These are phyloP conservation scores for Kwoniella bestiolae DNA, from an alignment of 768 basidiomycete genomes.

Conservation along the genomic window DNA sequence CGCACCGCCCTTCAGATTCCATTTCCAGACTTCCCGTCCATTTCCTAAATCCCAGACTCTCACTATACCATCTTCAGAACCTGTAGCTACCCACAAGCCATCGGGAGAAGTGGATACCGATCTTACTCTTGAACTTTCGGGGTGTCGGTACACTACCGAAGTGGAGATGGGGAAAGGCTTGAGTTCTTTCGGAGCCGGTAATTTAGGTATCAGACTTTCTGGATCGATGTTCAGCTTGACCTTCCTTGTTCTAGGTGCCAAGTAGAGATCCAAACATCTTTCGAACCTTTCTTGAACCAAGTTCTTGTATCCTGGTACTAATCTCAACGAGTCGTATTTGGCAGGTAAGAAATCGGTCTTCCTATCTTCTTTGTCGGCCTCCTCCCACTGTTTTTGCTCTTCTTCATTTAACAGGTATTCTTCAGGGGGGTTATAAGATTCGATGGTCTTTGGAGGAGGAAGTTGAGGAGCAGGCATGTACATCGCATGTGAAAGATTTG, in stretches of 20 bases:
- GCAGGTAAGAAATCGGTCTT: constrained; percentile 85
- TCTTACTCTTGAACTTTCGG: constrained; percentile 67
- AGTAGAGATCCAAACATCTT: constrained; percentile 92
- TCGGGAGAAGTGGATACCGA: constrained; percentile 81
- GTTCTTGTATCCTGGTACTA: constrained; percentile 86
- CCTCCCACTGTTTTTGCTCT: constrained; percentile 82
- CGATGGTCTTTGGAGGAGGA: constrained; percentile 84
- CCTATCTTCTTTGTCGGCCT: constrained; percentile 81
- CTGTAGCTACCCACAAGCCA: constrained; percentile 88
- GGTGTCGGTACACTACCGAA: constrained; percentile 72
- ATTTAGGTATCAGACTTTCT: constrained; percentile 84
- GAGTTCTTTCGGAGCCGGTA: constrained; percentile 87
- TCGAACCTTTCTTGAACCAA: constrained; percentile 93
- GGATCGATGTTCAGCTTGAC: constrained; percentile 89
- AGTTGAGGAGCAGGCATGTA: constrained; percentile 92
- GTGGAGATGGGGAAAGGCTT: constrained; percentile 91
- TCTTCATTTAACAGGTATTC: constrained; percentile 88
- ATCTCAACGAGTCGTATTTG: constrained; percentile 80
- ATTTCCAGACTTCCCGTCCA: constrained; percentile 83
- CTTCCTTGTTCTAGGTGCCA: constrained; percentile 81
- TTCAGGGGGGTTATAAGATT: constrained; percentile 97
- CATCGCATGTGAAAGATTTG: constrained; percentile 73
- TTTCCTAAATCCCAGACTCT: constrained; percentile 90
- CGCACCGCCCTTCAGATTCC: constrained; percentile 74
- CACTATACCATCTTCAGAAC: constrained; percentile 84